A percentile compares a stretch with the other conserved stretches of the same genome.
phyloP scores from a whole-genome alignment of 2,329 filamentous ascomycete species.

The Botrytis byssoidea region DNA sequence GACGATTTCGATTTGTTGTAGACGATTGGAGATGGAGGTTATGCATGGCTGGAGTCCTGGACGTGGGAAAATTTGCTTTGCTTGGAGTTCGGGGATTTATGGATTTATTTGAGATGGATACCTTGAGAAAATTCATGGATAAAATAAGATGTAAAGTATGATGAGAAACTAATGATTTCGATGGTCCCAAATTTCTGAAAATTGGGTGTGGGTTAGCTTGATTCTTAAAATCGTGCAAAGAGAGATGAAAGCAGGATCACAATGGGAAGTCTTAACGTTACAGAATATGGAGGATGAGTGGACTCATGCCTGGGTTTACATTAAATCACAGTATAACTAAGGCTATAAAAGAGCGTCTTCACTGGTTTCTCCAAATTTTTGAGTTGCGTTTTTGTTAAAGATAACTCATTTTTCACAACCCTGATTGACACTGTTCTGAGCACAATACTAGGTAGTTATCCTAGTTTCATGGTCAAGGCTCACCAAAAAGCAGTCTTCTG shows the following conservation, averaged over 20 bases:
- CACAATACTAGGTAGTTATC: too few relatives aligned
- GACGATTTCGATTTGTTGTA: conserved; percentile 92
- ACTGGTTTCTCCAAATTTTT: too few relatives aligned
- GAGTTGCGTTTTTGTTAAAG: too few relatives aligned
- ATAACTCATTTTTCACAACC: too few relatives aligned
- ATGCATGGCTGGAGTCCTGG: conserved; percentile 16
- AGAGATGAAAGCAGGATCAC: not conserved
- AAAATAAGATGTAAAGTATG: not conserved
- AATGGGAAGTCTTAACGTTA: too few relatives aligned
- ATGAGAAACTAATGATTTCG: not conserved
- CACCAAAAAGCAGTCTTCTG: not conserved
- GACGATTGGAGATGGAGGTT: conserved; percentile 32
- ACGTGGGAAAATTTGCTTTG: not conserved
- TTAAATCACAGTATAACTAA: not conserved
- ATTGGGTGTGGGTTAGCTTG: not conserved
- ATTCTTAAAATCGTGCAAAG: not conserved
- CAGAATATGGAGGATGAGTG: not conserved
- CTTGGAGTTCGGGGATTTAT: not conserved
- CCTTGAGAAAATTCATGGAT: not conserved
- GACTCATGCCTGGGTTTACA: not conserved
- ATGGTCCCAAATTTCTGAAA: not conserved
- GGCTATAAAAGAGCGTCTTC: not conserved
- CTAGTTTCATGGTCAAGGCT: not conserved
- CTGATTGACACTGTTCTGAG: too few relatives aligned
- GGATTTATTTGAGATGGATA: not conserved